These are phyloP conservation scores for Emergomyces orientalis DNA, from an alignment of 2,329 filamentous ascomycete species.

Conservation along the genomic window DNA sequence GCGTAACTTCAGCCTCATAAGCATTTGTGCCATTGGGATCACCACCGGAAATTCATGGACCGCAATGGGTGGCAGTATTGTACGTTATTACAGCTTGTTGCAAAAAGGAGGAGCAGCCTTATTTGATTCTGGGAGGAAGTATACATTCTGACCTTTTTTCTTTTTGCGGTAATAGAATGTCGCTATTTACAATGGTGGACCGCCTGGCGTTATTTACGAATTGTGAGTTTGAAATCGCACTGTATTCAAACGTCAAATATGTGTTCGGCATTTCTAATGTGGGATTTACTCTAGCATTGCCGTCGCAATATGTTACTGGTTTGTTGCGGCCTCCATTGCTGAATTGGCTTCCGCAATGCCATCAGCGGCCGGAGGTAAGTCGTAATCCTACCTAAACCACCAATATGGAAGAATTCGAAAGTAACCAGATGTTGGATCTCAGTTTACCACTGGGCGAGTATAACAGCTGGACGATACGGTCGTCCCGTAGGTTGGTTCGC, in stretches of 20 bases:
- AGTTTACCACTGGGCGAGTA: constrained; percentile 54
- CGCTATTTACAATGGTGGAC: constrained; percentile 53
- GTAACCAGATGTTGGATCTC: background rate
- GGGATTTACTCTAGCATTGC: constrained; percentile 26
- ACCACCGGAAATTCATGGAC: constrained; percentile 59
- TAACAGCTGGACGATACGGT: constrained; percentile 49
- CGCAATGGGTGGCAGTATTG: constrained; percentile 53
- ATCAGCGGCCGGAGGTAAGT: constrained; percentile 45
- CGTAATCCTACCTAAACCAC: background rate
- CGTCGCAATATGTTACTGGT: constrained; percentile 47
- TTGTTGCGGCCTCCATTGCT: constrained; percentile 50
- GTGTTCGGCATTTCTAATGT: constrained; percentile 14
- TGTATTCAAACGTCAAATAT: background rate
- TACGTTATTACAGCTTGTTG: constrained; percentile 37
- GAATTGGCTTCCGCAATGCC: constrained; percentile 54
- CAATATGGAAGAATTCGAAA: background rate
- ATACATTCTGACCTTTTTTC: constrained; percentile 10
- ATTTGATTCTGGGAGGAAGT: background rate
- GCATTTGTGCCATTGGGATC: constrained; percentile 51
- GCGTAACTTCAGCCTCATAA: constrained; percentile 53
- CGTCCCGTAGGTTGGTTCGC: constrained; percentile 42
- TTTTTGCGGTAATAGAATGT: constrained; percentile 29
- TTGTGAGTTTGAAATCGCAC: constrained; percentile 33
- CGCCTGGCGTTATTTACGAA: constrained; percentile 54
- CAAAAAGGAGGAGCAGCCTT: background rate